Base-by-base conservation (phyloP, 495 filamentous ascomycete genomes). In the Staphylotrichum tortipilum region DNA sequence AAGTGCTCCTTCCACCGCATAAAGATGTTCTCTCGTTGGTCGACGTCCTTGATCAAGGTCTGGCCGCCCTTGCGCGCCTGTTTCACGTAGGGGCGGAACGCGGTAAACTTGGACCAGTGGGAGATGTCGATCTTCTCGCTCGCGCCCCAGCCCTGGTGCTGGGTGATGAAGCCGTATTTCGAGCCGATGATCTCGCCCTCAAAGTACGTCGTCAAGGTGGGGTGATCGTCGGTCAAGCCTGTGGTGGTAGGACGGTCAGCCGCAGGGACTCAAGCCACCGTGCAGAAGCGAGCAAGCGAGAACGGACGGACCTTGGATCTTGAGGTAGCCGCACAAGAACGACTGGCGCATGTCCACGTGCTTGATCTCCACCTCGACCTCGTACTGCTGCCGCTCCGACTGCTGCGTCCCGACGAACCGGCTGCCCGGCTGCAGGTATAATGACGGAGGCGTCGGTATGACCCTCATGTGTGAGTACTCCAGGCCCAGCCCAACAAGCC, bases 1-100 rank as follows among this genome's bases (percentile, higher is more conserved):
- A 99, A 99, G 57, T 94, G 87, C 66, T 99, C 94, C 64, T 99
- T 99, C 94, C 94, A 99, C 42, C 94, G 81, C 94, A 99, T 99
- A 65, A 97, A 99, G 17, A 99, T 83, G 63, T 96, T 83, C 57
- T 96, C 90, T 47, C 82, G 76, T 63, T 94, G 84, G 18, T 78
- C 82, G 55, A 88, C 80, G 60, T 91, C 84, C n/a, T 79, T 77
- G 45, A 79, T 74, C 19, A 61, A 39, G 24, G 70, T 62, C 42
- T 68, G 65, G 21, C 69, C 70, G 28, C 71, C 65, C 57, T 83
- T 82, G 53, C 83, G 86, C 12, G 86, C 84, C 44, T 72, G 67
- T 56, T 86, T 85, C 59, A 82, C 81, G 38, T 89, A 78, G 6
- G 87, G 88, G 47, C 83, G 78, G 78, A 89, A 97, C 0, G 89